Conservation (phyloP, 2,329 filamentous ascomycete species). For the Trichocomaceae sp. region DNA sequence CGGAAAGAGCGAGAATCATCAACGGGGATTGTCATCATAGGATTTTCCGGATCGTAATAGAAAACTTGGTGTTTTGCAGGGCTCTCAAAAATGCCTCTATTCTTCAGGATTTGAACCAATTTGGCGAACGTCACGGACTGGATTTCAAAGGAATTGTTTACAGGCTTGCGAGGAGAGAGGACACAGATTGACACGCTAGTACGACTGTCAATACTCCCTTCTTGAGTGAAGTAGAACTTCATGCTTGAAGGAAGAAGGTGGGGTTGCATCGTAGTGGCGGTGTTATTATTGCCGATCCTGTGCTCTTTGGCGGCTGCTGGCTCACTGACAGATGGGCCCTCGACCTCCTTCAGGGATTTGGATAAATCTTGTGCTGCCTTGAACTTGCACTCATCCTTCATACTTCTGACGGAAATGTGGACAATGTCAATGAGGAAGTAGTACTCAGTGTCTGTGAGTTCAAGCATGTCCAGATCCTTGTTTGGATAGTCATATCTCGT, state of each 20-base stretch:
- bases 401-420: background rate
- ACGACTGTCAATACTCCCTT: background rate
- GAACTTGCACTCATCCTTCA: background rate
- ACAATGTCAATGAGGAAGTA: background rate
- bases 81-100: background rate
- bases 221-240: constrained; percentile 2
- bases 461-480: background rate
- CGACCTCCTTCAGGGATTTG: background rate
- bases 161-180: background rate
- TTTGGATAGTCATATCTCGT: background rate
- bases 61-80: background rate
- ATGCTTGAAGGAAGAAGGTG: background rate
- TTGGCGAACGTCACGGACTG: background rate
- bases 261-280: too few species aligned
- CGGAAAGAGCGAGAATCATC: background rate
- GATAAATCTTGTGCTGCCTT: background rate
- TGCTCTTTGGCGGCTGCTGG: background rate
- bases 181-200: background rate
- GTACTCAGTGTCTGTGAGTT: background rate
- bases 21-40: background rate
- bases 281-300: background rate
- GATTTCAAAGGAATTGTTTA: background rate
- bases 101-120: background rate
- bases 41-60: constrained; percentile 1
- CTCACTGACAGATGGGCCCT: background rate